A percentile compares a stretch with the other conserved stretches of the same genome.
Evolutionary conservation across 2,329 filamentous ascomycete genomes (phyloP).

Genomic region (Venturia pyrina): DNA sequence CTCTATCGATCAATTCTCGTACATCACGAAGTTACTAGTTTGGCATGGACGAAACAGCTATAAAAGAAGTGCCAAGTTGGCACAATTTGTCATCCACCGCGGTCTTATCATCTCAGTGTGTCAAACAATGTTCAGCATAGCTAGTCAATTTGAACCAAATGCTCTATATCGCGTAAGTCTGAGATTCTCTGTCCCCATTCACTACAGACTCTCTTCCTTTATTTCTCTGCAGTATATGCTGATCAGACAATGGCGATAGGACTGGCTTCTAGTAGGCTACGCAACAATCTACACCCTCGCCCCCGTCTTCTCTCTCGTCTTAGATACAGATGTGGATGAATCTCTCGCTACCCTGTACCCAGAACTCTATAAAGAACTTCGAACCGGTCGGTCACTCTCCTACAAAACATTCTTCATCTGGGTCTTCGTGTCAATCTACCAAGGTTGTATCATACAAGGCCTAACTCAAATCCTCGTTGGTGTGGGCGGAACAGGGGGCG

Average conservation of each 20-base stretch:
- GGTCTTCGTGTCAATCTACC: constrained; percentile 91
- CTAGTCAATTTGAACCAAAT: constrained; percentile 83
- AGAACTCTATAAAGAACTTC: constrained; percentile 96
- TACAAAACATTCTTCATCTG: constrained; percentile 96
- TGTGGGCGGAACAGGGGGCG: constrained; percentile 30
- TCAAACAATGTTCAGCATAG: constrained; percentile 95
- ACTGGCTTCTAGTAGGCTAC: constrained; percentile 95
- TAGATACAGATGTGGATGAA: constrained; percentile 94
- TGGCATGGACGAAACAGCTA: constrained; percentile 98
- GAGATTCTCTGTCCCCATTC: constrained; percentile 16
- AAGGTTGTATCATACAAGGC: constrained; percentile 93
- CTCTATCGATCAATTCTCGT: constrained; percentile 88
- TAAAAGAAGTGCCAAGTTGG: constrained; percentile 88
- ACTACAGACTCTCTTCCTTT: not conserved
- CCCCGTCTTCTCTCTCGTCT: constrained; percentile 84
- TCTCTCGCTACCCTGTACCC: constrained; percentile 89
- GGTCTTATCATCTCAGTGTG: constrained; percentile 91
- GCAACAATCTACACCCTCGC: constrained; percentile 91
- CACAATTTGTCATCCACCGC: constrained; percentile 96
- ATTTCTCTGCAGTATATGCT: not conserved
- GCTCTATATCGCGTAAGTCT: constrained; percentile 66
- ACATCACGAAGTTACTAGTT: constrained; percentile 91
- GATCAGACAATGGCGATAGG: constrained; percentile 32
- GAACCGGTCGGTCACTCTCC: constrained; percentile 71
- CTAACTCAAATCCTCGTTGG: constrained; percentile 79